Evolutionary conservation across 2,329 filamentous ascomycete species (phyloP), one percentile per base, ranked within the genome.

Genomic region (Rugonectria rugulosa): DNA sequence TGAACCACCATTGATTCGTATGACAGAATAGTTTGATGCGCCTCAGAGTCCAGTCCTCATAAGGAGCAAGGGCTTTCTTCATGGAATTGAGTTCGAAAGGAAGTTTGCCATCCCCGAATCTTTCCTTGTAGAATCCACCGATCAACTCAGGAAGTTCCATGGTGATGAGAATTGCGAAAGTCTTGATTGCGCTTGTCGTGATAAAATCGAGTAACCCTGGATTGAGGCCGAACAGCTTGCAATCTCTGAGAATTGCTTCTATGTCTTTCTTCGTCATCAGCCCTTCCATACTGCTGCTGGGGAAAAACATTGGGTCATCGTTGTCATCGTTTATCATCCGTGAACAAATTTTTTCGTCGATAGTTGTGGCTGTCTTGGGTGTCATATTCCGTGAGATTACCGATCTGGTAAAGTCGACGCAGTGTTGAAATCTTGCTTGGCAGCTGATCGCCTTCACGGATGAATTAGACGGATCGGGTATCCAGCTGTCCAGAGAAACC

Each of bases 1-100:
- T 46, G 12, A 53, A 53, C 27, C 6, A 23, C 50, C 50, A 53
- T 45, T 53, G 50, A 41, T 31, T 37, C 15, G 15, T 6, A 19
- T 10, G 8, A 10, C 5, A 47, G 44, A 51, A 43, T n/a, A 36
- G 20, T 10, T 29, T 19, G 20, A 24, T 20, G 21, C 14, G 7
- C 19, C 5, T 21, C 6, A 15, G 21, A 21, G 6, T 45, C 42
- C 23, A 45, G 27, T 15, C 2, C 32, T 31, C 29, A 11, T 6
- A 11, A 11, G 26, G 26, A 27, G 26, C 6, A 27, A 11, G 11
- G 11, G 7, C 6, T 27, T 7, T 27, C 26, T 2, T 26, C 23
- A 32, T n/a, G 5, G 17, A 23, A 15, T 34, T 15, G 7, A 3
- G 17, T 38, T 27, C 17, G 29, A 43, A 9, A 12, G 47, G 47